A percentile compares a stretch with the other conserved stretches of the same genome.
phyloP scores from a whole-genome alignment of 2,329 filamentous ascomycete genomes.

The Cercospora sp. region DNA sequence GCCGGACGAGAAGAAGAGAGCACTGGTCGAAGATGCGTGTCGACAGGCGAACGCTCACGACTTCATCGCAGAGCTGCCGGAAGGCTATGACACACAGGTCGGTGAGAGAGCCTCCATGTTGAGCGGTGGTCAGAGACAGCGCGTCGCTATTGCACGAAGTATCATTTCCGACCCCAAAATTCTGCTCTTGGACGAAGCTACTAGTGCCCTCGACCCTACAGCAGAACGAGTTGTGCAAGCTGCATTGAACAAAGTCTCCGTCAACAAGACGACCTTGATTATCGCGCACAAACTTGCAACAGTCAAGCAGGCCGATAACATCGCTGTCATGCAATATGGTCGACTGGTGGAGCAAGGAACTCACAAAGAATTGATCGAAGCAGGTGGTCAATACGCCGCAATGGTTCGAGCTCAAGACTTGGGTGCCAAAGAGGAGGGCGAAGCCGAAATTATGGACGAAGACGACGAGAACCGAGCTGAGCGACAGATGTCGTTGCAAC shows the following conservation, averaged over 20 bases:
- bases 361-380: constrained; percentile 43
- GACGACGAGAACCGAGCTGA: constrained; percentile 34
- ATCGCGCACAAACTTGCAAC: constrained; percentile 51
- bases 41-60: constrained; percentile 40
- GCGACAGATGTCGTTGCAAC: constrained; percentile 29
- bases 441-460: constrained; percentile 33
- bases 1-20: constrained; percentile 33
- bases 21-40: constrained; percentile 41
- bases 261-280: constrained; percentile 40
- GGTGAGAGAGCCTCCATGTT: constrained; percentile 40
- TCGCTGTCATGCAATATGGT: constrained; percentile 49
- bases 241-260: constrained; percentile 38
- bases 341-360: constrained; percentile 48
- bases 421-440: constrained; percentile 31
- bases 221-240: constrained; percentile 40
- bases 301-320: constrained; percentile 48
- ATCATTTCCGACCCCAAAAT: constrained; percentile 41
- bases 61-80: constrained; percentile 41
- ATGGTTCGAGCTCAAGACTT: constrained; percentile 54
- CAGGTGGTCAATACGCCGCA: constrained; percentile 44
- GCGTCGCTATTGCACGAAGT: constrained; percentile 42
- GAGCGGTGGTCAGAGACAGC: constrained; percentile 41
- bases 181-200: constrained; percentile 43
- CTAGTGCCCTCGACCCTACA: constrained; percentile 41
- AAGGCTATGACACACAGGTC: constrained; percentile 40